Evolutionary conservation across 2,329 filamentous ascomycete genomes (phyloP), one percentile per base, ranked within the genome.

Genomic region (Aspergillus melleus): DNA sequence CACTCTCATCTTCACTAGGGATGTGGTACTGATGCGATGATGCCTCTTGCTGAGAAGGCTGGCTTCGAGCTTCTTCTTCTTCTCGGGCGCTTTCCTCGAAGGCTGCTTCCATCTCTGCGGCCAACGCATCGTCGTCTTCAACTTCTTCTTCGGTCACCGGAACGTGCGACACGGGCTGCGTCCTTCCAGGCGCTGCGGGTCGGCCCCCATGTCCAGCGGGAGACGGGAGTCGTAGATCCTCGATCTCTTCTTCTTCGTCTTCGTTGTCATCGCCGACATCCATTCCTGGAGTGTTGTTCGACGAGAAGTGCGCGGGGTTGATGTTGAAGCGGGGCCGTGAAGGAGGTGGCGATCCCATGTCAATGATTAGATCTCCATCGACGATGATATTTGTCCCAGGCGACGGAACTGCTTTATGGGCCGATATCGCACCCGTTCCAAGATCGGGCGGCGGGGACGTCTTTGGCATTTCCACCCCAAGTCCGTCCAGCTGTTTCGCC

Each of bases 41-140:
- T 8, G 57, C 47, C 6, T 54, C 61, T 29, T 68, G 62, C 49
- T 73, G 66, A 16, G 72, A 71, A 14, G 72, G 70, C 29, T 73
- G 72, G 20, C 64, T 74, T 29, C 70, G 68, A 26, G 81, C 79
- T 29, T 80, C 77, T 61, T 77, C 74, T 60, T 75, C 75, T 61
- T 74, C 76, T 32, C 73, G 72, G 10, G 73, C 74, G 61, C 72
- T 73, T 62, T 77, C 72, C 68, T 79, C 79, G 52, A 84, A 76
- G 44, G 81, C 82, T 8, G 83, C 83, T 65, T 85, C 84, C 70
- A 88, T 77, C 66, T 86, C 84, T 22, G 82, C 83, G 56, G 84
- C 84, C 46, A 87, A 72, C 29, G 82, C 79, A 67, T 84, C 83
- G 60, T 84, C 84, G 51, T 79, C 74, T 50, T 73, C 67, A 19